Percentiles rank a stretch among this genome's conserved stretches.
Evolutionary conservation across 192 early-diverging fungal species (phyloP).

Genomic region (Coemansia sp.): DNA sequence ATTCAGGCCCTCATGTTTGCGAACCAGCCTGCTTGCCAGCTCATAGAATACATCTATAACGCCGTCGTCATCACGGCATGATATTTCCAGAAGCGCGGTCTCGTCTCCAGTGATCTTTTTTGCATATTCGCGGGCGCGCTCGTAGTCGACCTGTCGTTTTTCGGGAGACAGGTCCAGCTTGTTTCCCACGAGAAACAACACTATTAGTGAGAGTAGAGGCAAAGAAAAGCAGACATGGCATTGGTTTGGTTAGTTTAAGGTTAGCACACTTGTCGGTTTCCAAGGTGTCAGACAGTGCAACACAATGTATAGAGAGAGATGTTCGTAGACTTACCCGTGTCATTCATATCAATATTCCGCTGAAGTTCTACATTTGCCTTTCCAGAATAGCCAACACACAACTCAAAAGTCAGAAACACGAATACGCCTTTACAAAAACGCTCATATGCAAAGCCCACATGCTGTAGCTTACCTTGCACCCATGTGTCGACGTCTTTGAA

Average conservation of each 20-base stretch:
- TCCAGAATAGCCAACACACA: not conserved
- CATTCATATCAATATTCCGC: conserved; percentile 64
- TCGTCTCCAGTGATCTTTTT: conserved; percentile 61
- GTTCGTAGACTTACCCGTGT: conserved; percentile 52
- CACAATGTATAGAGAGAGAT: not conserved
- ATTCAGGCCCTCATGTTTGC: conserved; percentile 18
- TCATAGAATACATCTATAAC: conserved; percentile 51
- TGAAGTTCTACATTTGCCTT: conserved; percentile 53
- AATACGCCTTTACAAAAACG: not conserved
- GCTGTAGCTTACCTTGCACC: conserved; percentile 48
- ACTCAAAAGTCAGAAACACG: not conserved
- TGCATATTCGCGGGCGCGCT: conserved; percentile 63
- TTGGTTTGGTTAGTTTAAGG: not conserved
- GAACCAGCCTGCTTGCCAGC: conserved; percentile 38
- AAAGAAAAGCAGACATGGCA: not conserved
- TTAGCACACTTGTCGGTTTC: not conserved
- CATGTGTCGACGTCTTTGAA: conserved; percentile 68
- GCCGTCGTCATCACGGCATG: conserved; percentile 71
- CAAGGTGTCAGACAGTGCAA: not conserved
- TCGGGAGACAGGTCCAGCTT: conserved; percentile 66
- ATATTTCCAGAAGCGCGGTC: conserved; percentile 65
- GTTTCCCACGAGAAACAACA: conserved; percentile 70
- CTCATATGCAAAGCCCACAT: not conserved
- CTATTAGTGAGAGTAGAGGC: conserved; percentile 32
- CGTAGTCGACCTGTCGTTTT: conserved; percentile 59